These are phyloP conservation scores for Pichia sp. DNA, from an alignment of 1,139 yeast genomes.

Conservation along the genomic window DNA sequence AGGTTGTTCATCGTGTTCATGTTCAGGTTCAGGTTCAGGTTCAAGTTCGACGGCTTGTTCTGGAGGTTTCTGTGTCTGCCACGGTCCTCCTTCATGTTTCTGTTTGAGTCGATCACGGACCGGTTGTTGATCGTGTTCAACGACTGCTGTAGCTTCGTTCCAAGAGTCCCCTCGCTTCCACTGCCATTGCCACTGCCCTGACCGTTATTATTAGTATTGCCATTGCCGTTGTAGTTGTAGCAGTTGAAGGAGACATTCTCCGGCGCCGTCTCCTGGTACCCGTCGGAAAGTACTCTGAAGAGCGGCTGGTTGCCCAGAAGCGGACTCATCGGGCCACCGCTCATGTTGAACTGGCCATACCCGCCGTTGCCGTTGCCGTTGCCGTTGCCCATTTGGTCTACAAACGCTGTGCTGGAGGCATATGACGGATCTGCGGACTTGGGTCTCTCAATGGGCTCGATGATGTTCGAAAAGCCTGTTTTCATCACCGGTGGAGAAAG, in stretches of 20 bases:
- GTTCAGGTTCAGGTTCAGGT: constrained; percentile 1
- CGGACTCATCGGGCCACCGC: constrained; percentile 7
- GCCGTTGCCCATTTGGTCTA: not conserved
- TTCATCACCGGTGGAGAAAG: constrained; percentile 17
- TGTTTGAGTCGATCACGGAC: constrained; percentile 49
- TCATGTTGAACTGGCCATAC: not conserved
- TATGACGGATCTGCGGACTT: constrained; percentile 15
- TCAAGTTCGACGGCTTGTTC: constrained; percentile 3
- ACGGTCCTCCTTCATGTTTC: constrained; percentile 15
- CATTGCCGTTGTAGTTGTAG: not conserved
- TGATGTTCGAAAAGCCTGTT: constrained; percentile 10
- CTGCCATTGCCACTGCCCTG: not conserved
- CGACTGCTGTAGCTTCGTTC: constrained; percentile 52
- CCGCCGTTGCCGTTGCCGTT: constrained; percentile 8
- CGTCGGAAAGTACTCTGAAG: constrained; percentile 1
- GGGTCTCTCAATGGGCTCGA: constrained; percentile 15
- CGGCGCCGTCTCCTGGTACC: not conserved
- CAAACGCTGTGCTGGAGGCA: not conserved
- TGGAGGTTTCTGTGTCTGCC: constrained; percentile 13
- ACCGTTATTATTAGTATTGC: not conserved
- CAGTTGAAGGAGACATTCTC: not conserved
- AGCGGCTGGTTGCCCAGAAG: constrained; percentile 3
- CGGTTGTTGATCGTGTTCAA: constrained; percentile 59
- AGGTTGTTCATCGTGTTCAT: not conserved
- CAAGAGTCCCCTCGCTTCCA: constrained; percentile 13